phyloP scores from a whole-genome alignment of 2,329 filamentous ascomycete genomes.

The Trichoderma afroharzianum region DNA sequence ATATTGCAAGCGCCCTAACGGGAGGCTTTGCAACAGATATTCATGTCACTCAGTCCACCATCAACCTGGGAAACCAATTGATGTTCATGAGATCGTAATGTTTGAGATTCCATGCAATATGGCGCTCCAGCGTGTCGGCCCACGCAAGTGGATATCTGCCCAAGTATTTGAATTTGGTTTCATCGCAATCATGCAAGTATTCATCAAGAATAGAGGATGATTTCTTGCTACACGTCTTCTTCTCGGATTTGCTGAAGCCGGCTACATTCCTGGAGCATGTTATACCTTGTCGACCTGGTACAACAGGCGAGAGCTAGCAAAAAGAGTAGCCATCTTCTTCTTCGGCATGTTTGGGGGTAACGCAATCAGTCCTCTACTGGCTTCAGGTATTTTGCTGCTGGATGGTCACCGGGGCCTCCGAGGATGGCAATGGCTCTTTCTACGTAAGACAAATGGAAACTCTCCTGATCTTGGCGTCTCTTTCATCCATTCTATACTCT shows the following conservation, averaged over 20 bases:
- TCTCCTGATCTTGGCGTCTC: no score
- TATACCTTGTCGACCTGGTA: constrained; percentile 55
- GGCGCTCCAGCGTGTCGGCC: constrained; percentile 35
- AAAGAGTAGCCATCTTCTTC: constrained; percentile 53
- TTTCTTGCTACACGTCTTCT: constrained; percentile 50
- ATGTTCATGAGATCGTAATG: constrained; percentile 49
- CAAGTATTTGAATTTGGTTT: constrained; percentile 52
- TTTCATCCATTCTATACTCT: neutral
- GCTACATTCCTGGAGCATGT: constrained; percentile 51
- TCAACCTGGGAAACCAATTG: constrained; percentile 50
- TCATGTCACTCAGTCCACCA: constrained; percentile 46
- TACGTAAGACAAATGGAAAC: neutral
- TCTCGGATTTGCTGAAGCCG: constrained; percentile 51
- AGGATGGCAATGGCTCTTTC: constrained; percentile 59
- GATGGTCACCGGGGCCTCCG: constrained; percentile 40
- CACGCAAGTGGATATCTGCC: constrained; percentile 50
- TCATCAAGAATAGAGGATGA: constrained; percentile 43
- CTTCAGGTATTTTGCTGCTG: constrained; percentile 48
- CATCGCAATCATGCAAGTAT: constrained; percentile 53
- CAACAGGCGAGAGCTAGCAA: constrained; percentile 48
- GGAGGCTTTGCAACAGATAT: constrained; percentile 49
- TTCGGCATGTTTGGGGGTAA: constrained; percentile 52
- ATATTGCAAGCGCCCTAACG: constrained; percentile 47
- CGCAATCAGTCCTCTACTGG: constrained; percentile 36
- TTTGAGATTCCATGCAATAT: constrained; percentile 39